phyloP scores from a whole-genome alignment of 306 rosid genomes.

The Casuarina glauca region DNA sequence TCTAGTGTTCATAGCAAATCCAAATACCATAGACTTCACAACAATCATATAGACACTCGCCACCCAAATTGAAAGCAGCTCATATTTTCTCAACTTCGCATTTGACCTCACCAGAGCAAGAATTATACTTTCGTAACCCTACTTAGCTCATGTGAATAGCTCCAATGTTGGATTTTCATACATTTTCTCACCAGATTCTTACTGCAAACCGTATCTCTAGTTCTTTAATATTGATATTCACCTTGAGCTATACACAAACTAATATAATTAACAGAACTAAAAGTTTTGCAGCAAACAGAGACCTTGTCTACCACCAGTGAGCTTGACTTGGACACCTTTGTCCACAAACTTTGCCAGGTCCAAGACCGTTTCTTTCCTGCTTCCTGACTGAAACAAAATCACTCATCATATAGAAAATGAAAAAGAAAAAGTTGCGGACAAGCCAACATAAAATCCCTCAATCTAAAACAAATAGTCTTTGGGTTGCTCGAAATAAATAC shows the following conservation, averaged over 20 bases:
- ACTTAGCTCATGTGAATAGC: background rate
- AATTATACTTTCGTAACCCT: conserved; percentile 2
- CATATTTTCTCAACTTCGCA: background rate
- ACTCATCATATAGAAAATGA: background rate
- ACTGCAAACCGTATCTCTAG: background rate
- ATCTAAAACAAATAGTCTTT: background rate
- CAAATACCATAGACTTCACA: background rate
- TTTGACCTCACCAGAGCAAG: background rate
- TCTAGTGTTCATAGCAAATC: background rate
- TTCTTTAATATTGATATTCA: background rate
- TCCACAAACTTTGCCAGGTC: conserved; percentile 88
- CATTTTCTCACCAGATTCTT: background rate
- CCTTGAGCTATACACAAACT: background rate
- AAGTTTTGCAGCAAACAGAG: background rate
- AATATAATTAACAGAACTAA: background rate
- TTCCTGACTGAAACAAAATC: conserved; percentile 44
- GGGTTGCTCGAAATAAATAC: background rate
- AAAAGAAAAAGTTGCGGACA: background rate
- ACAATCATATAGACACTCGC: too few relatives aligned
- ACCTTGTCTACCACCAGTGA: conserved; percentile 94
- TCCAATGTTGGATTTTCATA: background rate
- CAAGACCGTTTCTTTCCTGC: conserved; percentile 81
- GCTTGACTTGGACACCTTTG: conserved; percentile 94
- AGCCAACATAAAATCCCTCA: background rate
- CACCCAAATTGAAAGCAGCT: background rate